Evolutionary conservation across 305 asterid species (phyloP), one percentile per base, ranked within the genome.

Genomic region (Lippia alba): DNA sequence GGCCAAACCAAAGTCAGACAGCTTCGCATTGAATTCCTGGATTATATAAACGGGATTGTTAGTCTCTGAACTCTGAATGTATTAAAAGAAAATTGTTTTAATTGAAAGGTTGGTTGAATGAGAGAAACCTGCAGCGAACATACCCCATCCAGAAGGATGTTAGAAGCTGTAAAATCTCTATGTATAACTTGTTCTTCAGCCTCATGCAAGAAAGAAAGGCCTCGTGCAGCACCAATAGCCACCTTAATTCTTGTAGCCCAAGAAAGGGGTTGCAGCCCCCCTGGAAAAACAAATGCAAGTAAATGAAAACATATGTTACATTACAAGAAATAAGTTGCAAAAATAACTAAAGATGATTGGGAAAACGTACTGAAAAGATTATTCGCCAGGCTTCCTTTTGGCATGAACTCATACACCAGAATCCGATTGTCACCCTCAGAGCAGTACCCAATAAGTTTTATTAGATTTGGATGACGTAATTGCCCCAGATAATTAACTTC

Each of bases 371-470:
- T 81, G 75, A 94, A 91, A 57, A 94, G 74, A 82, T 94, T 97
- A 74, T 94, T 94, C 83, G 91, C 99, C 66, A 94, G 80, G 87
- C 99, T 94, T 74, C 99, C 99, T 80, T 87, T 94, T 8, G 97
- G 91, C 97, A 94, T 88, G 85, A 89, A 94, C 79, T 94, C 99
- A 8, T 91, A 94, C 17, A 91, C 99, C 77, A 94, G 81, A 46
- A 94, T 96, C 65, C 91, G 91, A 54, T 91, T 84, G 70, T 94
- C 97, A 9, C 97, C 99, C 53, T 94, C 99, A 0, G 81, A 74
- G 85, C 97, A 94, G 73, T 88, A 94, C 36, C 99, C 99, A n/a
- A 91, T 89, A 67, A 94, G 96, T 76, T 91, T 94, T 51, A 94
- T 97, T 46, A 94, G 84, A 81, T 94, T 91, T 5, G 81, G 89